Conservation (phyloP, 768 basidiomycete species). For the Chalciporus chontae region DNA sequence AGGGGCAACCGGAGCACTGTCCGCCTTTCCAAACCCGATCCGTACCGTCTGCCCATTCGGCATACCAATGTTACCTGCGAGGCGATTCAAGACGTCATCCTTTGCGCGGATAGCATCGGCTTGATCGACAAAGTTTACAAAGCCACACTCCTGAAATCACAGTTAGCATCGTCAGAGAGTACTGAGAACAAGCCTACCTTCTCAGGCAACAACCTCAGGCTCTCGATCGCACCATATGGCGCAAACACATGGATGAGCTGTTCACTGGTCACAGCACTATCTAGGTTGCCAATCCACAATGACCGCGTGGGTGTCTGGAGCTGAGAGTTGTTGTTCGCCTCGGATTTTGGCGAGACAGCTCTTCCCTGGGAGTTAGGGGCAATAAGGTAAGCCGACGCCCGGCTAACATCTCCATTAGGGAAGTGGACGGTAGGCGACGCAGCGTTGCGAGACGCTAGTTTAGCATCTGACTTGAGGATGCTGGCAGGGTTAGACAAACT, state of each 20-base stretch:
- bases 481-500: slow-evolving; percentile 30
- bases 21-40: slow-evolving; percentile 97
- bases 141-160: slow-evolving; percentile 82
- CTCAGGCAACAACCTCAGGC: slow-evolving; percentile 89
- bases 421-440: slow-evolving; percentile 60
- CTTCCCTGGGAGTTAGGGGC: slow-evolving; percentile 68
- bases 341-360: slow-evolving; percentile 80
- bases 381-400: slow-evolving; percentile 64
- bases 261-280: slow-evolving; percentile 90
- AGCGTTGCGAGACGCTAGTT: slow-evolving; percentile 44
- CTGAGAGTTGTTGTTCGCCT: slow-evolving; percentile 60
- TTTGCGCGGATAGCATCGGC: slow-evolving; percentile 96
- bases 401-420: slow-evolving; percentile 57
- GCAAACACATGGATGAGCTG: slow-evolving; percentile 95
- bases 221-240: slow-evolving; percentile 96
- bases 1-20: slow-evolving; percentile 90
- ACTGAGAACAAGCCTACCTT: slow-evolving; percentile 55
- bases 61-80: slow-evolving; percentile 92
- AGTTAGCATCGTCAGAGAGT: slow-evolving; percentile 15
- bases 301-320: slow-evolving; percentile 93
- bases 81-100: slow-evolving; percentile 93
- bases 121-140: slow-evolving; percentile 97
- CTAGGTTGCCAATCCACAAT: slow-evolving; percentile 97
- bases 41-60: slow-evolving; percentile 94
- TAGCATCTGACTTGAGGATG: slow-evolving; percentile 59